A percentile compares a stretch with the other conserved stretches of the same genome.
Evolutionary conservation across 192 early-diverging fungal genomes (phyloP).

Genomic region (Chytriomyces sp.): DNA sequence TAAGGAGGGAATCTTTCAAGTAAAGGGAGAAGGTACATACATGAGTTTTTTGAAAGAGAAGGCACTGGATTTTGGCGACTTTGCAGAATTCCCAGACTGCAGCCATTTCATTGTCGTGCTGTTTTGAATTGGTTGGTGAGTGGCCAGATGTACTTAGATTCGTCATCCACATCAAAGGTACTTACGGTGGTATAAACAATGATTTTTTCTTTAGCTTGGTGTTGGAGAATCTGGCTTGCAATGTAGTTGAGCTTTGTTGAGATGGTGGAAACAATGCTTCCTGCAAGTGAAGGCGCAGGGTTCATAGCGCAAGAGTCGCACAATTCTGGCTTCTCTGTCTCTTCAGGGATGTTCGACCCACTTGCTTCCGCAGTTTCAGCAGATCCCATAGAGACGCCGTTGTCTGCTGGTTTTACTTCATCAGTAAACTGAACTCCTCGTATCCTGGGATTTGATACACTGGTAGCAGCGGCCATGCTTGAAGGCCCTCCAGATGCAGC

Average conservation of each 20-base stretch:
- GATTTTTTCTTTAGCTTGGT: constrained; percentile 59
- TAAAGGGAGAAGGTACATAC: constrained; percentile 10
- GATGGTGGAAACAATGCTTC: constrained; percentile 47
- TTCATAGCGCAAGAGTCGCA: not conserved
- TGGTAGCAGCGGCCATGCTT: too few species aligned
- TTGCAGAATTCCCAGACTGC: constrained; percentile 56
- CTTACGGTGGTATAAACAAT: constrained; percentile 61
- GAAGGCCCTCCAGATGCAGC: too few species aligned
- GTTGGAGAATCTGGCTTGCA: constrained; percentile 38
- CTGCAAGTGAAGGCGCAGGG: not conserved
- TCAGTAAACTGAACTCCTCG: too few species aligned
- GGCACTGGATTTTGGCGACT: constrained; percentile 56
- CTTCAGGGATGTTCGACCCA: not conserved
- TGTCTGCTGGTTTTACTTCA: too few species aligned
- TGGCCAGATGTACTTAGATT: not conserved
- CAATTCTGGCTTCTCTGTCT: not conserved
- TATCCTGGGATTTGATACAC: too few species aligned
- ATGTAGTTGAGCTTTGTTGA: constrained; percentile 67
- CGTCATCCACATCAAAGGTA: constrained; percentile 4
- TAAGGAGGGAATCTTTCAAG: constrained; percentile 48
- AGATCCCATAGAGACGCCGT: too few species aligned
- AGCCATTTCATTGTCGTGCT: constrained; percentile 57
- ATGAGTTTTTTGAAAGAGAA: constrained; percentile 53
- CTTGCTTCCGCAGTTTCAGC: not conserved
- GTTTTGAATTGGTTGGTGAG: not conserved